A percentile compares a stretch with the other conserved stretches of the same genome.
Evolutionary conservation across 768 basidiomycete species (phyloP).

Genomic region (Tylopilus subfusipes): DNA sequence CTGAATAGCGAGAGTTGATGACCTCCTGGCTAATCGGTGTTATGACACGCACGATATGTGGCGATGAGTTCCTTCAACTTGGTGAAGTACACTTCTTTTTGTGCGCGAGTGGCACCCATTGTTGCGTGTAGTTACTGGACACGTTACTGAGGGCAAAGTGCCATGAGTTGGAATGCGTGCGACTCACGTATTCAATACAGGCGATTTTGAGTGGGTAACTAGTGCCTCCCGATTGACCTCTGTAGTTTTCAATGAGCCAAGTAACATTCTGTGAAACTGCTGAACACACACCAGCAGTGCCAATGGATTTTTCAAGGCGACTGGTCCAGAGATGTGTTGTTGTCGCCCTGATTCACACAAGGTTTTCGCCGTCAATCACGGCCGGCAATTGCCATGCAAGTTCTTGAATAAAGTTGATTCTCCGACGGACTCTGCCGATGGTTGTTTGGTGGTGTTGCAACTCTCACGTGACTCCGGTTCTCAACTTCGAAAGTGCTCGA

Average conservation of each 20-base stretch:
- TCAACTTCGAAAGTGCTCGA: neutral
- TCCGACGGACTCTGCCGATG: slow-evolving; percentile 21
- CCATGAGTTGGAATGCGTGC: too few relatives aligned
- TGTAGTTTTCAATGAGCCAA: slow-evolving; percentile 26
- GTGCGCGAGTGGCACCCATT: slow-evolving; percentile 91
- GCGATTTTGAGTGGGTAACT: slow-evolving; percentile 28
- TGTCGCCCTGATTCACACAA: slow-evolving; percentile 12
- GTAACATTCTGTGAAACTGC: neutral
- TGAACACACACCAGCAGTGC: slow-evolving; percentile 60
- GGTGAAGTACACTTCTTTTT: slow-evolving; percentile 87
- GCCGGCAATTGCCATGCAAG: slow-evolving; percentile 27
- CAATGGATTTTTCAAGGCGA: slow-evolving; percentile 97
- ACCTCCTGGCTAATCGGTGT: neutral
- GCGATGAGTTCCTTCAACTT: slow-evolving; percentile 92
- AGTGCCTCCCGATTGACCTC: slow-evolving; percentile 96
- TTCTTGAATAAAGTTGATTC: slow-evolving; percentile 29
- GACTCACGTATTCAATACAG: slow-evolving; percentile 28
- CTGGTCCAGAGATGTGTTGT: slow-evolving; percentile 27
- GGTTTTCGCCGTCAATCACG: slow-evolving; percentile 16
- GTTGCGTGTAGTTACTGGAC: slow-evolving; percentile 31
- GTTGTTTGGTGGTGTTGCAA: neutral
- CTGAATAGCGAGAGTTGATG: slow-evolving; percentile 39
- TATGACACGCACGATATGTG: slow-evolving; percentile 72
- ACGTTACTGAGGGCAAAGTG: neutral
- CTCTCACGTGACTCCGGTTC: slow-evolving; percentile 9